Evolutionary conservation across 2,329 filamentous ascomycete species (phyloP), one percentile per base, ranked within the genome.

Genomic region (Colletotrichum tabaci): DNA sequence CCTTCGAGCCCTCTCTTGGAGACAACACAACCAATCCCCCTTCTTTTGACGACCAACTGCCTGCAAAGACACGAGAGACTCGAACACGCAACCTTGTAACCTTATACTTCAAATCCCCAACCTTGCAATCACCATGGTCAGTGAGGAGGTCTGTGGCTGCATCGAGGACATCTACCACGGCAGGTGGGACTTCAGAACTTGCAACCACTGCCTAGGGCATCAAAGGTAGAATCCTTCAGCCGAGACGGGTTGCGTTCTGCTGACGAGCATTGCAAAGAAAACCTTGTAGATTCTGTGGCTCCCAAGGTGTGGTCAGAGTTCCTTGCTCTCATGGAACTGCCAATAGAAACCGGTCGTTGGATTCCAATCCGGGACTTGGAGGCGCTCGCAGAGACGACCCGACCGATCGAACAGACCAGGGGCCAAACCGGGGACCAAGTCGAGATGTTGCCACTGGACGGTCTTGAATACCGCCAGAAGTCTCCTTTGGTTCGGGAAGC

Each of bases 61-160:
- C 16, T 30, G 16, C 8, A 8, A 18, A 35, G 16, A n/a, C 26
- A 21, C 1, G 30, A 44, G 8, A 46, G 9, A 47, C 16, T n/a
- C 30, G 6, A n/a, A 8, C 2, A 42, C 4, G 9, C 15, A 63
- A 26, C 16, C n/a, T 44, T 44, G 16, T 13, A 3, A 23, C 13
- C 10, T 4, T 16, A 21, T 21, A 7, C 26, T 8, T 4, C 15
- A 35, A 3, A 35, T 30, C 5, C 15, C 30, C n/a, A 42, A n/a
- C 18, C 16, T 62, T 46, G 30, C 38, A 38, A 38, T 10, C 52
- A 49, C 55, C 23, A 55, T 61, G 73, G 46, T 62, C 7, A 66
- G 44, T 15, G 70, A 75, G 26, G 71, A 72, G 23, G 56, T 71
- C 49, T 76, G 75, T 53, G 74, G 72, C n/a, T 76, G 75, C 64